These are phyloP conservation scores for Dipodascopsis tothii DNA, from an alignment of 805 yeast species.

Conservation along the genomic window DNA sequence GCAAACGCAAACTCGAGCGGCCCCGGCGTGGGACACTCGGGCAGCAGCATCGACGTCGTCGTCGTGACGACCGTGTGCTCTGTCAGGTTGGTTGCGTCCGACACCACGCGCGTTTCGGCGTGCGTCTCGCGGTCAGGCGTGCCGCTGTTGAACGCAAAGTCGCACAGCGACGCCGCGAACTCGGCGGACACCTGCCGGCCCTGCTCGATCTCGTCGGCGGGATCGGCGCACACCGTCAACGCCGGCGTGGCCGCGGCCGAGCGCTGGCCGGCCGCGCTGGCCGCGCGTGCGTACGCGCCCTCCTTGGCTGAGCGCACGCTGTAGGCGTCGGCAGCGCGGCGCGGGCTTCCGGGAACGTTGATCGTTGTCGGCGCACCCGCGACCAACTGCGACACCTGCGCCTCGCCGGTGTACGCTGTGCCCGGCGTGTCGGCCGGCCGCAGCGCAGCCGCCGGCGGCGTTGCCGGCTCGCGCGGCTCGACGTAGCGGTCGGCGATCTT, in stretches of 20 bases:
- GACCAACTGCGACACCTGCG: neutral
- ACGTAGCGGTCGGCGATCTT: neutral
- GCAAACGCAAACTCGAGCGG: neutral
- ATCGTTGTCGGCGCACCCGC: neutral
- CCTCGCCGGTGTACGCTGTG: neutral
- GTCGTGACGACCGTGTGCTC: neutral
- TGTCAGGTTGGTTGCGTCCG: neutral
- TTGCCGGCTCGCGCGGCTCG: no score
- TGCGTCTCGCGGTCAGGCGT: neutral
- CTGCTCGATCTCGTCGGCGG: constrained; percentile 11
- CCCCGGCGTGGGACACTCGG: neutral
- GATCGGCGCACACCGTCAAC: no score
- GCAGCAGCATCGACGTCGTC: constrained; percentile 1
- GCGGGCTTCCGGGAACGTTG: neutral
- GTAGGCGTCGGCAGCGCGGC: neutral
- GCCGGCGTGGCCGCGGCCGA: no score
- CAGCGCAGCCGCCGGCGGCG: neutral
- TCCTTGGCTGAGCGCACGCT: constrained; percentile 15
- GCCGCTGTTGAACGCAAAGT: constrained; percentile 8
- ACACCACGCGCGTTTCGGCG: neutral
- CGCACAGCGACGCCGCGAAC: constrained; percentile 19
- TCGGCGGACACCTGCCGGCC: constrained; percentile 19
- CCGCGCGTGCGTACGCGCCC: constrained; percentile 7
- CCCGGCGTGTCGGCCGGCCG: neutral
- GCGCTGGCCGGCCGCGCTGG: constrained; percentile 7